A percentile compares a stretch with the other conserved stretches of the same genome.
phyloP scores from a whole-genome alignment of 345 rosid species.

The Brassica nigra region DNA sequence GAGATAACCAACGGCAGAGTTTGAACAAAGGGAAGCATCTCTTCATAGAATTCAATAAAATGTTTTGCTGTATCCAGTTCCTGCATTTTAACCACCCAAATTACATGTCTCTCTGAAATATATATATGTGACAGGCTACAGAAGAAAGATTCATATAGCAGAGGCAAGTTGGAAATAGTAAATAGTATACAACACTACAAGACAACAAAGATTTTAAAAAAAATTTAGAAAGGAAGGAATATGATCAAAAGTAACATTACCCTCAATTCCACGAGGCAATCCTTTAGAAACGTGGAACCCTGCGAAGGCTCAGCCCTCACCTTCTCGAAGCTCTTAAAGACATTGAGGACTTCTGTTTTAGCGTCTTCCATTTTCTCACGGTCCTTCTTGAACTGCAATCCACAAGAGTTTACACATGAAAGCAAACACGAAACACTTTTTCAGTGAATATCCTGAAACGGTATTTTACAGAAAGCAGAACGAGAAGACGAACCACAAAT shows the following conservation, averaged over 20 bases:
- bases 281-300: conserved; percentile 75
- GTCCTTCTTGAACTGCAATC: conserved; percentile 61
- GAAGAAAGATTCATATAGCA: not conserved
- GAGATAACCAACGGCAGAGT: conserved; percentile 57
- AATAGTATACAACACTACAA: not conserved
- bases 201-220: not conserved
- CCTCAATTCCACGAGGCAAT: conserved; percentile 76
- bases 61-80: conserved; percentile 81
- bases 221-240: not conserved
- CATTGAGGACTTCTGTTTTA: conserved; percentile 47
- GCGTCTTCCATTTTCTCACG: conserved; percentile 59
- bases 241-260: conserved; percentile 42
- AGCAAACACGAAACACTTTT: not conserved
- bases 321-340: conserved; percentile 60
- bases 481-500: conserved; percentile 8
- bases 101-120: not conserved
- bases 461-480: not conserved
- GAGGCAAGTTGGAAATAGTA: not conserved
- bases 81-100: conserved; percentile 41
- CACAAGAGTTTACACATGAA: not conserved
- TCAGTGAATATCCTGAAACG: not conserved
- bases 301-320: conserved; percentile 64
- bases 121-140: not conserved
- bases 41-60: conserved; percentile 70
- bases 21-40: conserved; percentile 68